Evolutionary conservation across 1,139 yeast genomes (phyloP).

Genomic region (Yamadazyma diospyri): DNA sequence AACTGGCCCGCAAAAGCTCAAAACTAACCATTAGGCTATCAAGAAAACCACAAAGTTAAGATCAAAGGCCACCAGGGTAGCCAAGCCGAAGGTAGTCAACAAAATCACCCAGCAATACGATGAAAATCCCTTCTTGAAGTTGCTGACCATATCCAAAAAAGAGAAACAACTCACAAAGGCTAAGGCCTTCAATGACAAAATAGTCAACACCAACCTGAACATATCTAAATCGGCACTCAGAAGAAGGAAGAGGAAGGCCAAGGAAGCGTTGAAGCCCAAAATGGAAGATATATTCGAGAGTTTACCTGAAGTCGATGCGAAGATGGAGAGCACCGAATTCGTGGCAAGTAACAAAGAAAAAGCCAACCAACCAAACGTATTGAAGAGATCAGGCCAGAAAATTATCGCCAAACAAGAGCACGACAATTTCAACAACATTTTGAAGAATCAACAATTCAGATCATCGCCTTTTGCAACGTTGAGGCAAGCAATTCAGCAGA

Average conservation of each 20-base stretch:
- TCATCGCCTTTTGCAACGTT: constrained; percentile 58
- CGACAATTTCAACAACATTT: constrained; percentile 50
- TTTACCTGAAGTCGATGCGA: constrained; percentile 31
- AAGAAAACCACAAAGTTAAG: constrained; percentile 38
- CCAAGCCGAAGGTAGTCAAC: constrained; percentile 16
- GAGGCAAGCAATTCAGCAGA: constrained; percentile 35
- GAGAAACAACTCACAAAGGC: constrained; percentile 45
- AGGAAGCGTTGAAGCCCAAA: constrained; percentile 62
- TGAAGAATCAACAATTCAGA: constrained; percentile 50
- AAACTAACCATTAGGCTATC: constrained; percentile 5
- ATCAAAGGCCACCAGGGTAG: constrained; percentile 26
- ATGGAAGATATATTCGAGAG: constrained; percentile 59
- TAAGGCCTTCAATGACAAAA: constrained; percentile 28
- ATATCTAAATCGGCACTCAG: constrained; percentile 63
- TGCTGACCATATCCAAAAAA: constrained; percentile 50
- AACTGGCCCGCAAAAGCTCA: no score
- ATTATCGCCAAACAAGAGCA: constrained; percentile 52
- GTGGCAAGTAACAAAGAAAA: constrained; percentile 15
- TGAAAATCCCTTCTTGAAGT: constrained; percentile 54
- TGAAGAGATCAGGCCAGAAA: constrained; percentile 53
- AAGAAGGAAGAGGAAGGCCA: constrained; percentile 61
- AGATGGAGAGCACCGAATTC: constrained; percentile 6
- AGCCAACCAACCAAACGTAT: constrained; percentile 58
- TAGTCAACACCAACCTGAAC: constrained; percentile 33
- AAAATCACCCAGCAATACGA: constrained; percentile 30